These are phyloP conservation scores for Colletotrichum australisinense DNA, from an alignment of 2,329 filamentous ascomycete genomes.

Conservation along the genomic window DNA sequence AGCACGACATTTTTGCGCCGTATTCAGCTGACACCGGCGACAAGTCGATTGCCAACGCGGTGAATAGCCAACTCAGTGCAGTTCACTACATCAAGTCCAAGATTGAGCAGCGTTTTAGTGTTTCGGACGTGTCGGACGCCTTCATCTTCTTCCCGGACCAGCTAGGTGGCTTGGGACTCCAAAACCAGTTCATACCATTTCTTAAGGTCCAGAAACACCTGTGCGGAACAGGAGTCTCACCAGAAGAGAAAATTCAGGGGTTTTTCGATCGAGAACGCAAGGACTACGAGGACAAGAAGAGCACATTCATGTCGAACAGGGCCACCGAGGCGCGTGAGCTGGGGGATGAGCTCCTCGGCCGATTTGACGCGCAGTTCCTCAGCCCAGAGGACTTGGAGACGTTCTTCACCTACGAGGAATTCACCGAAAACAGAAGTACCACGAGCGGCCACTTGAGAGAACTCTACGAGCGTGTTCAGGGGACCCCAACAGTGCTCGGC, in stretches of 20 bases:
- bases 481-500: not conserved
- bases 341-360: not conserved
- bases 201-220: conserved; percentile 49
- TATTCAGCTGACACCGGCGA: conserved; percentile 19
- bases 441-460: not conserved
- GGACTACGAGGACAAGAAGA: not conserved
- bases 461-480: not conserved
- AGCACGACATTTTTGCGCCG: conserved; percentile 49
- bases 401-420: conserved; percentile 2
- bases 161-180: conserved; percentile 58
- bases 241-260: not conserved
- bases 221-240: no score
- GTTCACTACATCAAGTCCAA: conserved; percentile 44
- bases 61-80: conserved; percentile 35
- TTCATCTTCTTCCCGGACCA: conserved; percentile 59
- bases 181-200: conserved; percentile 57
- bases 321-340: not conserved
- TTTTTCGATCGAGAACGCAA: not conserved
- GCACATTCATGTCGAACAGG: not conserved
- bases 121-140: conserved; percentile 53
- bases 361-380: not conserved
- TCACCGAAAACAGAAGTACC: not conserved
- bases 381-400: not conserved
- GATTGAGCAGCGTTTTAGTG: conserved; percentile 48
- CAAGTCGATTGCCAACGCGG: not conserved